These are phyloP conservation scores for Eleusine indica DNA, from an alignment of 176 grass and related monocot genomes.

Conservation along the genomic window DNA sequence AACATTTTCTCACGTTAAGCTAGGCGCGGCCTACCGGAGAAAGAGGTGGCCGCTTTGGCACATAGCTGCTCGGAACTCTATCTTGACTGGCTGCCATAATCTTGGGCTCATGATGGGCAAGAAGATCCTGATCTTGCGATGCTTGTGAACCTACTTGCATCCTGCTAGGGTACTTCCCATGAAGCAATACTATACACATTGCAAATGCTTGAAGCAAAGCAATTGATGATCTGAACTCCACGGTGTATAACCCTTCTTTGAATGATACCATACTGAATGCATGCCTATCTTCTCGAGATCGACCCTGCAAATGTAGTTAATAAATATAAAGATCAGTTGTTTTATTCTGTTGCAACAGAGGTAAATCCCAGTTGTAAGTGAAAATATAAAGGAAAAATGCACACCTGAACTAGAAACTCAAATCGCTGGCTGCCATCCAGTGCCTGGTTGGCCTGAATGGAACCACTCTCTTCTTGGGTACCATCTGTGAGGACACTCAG, in stretches of 20 bases:
- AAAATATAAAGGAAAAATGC: not conserved
- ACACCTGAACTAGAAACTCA: conserved; percentile 75
- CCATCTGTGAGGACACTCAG: conserved; percentile 61
- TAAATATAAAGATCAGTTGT: not conserved
- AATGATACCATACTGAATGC: conserved; percentile 62
- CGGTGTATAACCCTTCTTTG: conserved; percentile 74
- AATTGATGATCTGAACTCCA: conserved; percentile 78
- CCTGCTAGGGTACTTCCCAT: conserved; percentile 46
- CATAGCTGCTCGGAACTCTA: conserved; percentile 60
- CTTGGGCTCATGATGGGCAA: conserved; percentile 50
- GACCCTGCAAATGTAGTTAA: conserved; percentile 54
- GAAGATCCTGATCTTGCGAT: conserved; percentile 39
- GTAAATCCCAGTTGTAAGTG: conserved; percentile 8
- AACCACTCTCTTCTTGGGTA: conserved; percentile 26
- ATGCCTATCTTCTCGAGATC: conserved; percentile 45
- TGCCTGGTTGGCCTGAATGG: conserved; percentile 29
- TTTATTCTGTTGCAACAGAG: conserved; percentile 18
- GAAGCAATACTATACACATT: conserved; percentile 80
- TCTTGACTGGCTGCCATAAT: conserved; percentile 36
- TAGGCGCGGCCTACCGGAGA: conserved; percentile 89
- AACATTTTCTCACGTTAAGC: conserved; percentile 18
- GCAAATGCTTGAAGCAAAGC: conserved; percentile 79
- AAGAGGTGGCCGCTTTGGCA: conserved; percentile 69
- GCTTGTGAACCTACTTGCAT: conserved; percentile 35
- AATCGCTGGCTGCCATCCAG: conserved; percentile 60